These are phyloP conservation scores for Cercospora janseana DNA, from an alignment of 2,329 filamentous ascomycete species.

Conservation along the genomic window DNA sequence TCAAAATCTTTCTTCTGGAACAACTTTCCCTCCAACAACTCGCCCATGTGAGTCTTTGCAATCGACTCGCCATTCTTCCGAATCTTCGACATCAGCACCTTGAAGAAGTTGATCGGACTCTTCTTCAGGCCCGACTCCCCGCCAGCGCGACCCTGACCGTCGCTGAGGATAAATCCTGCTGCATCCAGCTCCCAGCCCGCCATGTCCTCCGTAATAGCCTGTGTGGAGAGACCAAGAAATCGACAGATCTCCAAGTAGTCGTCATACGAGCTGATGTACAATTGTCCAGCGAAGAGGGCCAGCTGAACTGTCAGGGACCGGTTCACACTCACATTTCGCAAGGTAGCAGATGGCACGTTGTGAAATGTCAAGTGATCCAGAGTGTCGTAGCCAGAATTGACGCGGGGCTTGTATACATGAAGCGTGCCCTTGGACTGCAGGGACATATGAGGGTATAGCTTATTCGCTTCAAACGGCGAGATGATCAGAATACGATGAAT, in stretches of 20 bases:
- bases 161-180: constrained; percentile 29
- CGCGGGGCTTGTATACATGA: constrained; percentile 56
- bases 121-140: constrained; percentile 21
- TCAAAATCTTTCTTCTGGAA: constrained; percentile 6
- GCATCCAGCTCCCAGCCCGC: constrained; percentile 23
- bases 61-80: constrained; percentile 29
- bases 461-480: constrained; percentile 61
- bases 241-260: constrained; percentile 57
- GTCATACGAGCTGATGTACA: constrained; percentile 57
- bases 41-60: constrained; percentile 32
- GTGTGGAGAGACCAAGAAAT: constrained; percentile 50
- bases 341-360: constrained; percentile 15
- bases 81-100: constrained; percentile 26
- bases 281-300: constrained; percentile 66
- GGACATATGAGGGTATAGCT: constrained; percentile 46
- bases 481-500: constrained; percentile 51
- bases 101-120: constrained; percentile 31
- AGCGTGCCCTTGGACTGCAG: constrained; percentile 25
- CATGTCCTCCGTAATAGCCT: neutral
- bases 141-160: constrained; percentile 23
- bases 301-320: constrained; percentile 42
- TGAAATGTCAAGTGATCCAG: constrained; percentile 52
- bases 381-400: constrained; percentile 35
- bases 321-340: constrained; percentile 28
- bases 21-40: constrained; percentile 23